Evolutionary conservation across 768 basidiomycete genomes (phyloP), one percentile per base, ranked within the genome.

Genomic region (Mycena albidolilacea): DNA sequence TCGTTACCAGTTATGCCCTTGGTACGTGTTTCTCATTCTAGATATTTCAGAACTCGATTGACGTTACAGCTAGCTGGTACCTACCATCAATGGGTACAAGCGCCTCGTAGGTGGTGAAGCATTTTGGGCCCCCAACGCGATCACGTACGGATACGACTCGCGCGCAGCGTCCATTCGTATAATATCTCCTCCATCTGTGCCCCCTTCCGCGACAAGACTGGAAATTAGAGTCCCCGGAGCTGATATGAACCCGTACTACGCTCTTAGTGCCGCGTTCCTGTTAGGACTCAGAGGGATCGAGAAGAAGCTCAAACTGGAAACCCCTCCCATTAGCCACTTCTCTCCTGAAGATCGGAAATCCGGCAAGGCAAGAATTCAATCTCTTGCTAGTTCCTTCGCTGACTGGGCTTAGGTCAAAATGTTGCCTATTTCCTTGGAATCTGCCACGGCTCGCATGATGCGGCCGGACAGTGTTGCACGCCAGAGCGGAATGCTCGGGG

Each of bases 51-150:
- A 12, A 23, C 48, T 37, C 12, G 1, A 54, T 64, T 23, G 30
- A 66, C 15, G 21, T 17, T 39, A 30, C 46, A 15, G 21, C 10
- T 30, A 95, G 94, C 81, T 95, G 35, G 94, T 95, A 17, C 96
- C 95, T 1, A 97, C 95, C 0, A 93, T 98, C 83, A 97, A 97
- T 78, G 97, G 97, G 9, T 99, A 99, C 86, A 99, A 99, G 80
- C 95, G 98, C 17, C 90, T 99, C 9, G 92, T 95, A 21, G 97
- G 95, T 21, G 97, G 97, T 14, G 96, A 97, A 80, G 92, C 93
- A 5, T 97, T 94, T 86, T 98, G 95, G 95, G 96, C 96, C 7
- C 96, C 96, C 0, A 97, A 96, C 77, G 91, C 95, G 4, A 89
- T 95, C 19, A 97, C 97, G 4, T 98, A 97, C 80, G 97, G 97